These are phyloP conservation scores for Xylariaceae sp. DNA, from an alignment of 2,329 filamentous ascomycete genomes.

Conservation along the genomic window DNA sequence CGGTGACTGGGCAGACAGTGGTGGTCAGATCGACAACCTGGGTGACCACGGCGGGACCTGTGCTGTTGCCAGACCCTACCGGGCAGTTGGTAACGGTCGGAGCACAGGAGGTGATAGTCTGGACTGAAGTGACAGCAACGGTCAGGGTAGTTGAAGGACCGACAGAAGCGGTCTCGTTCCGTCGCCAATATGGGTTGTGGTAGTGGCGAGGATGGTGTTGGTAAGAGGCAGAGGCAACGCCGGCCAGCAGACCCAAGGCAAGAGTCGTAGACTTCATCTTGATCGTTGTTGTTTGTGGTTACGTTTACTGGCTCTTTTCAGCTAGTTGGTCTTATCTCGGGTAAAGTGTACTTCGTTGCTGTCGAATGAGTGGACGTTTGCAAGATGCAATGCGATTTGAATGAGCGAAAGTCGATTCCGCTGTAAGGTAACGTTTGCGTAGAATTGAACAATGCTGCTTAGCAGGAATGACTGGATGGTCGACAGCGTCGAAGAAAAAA, in stretches of 20 bases:
- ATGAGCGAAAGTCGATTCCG: slow-evolving; percentile 43
- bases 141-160: slow-evolving; percentile 35
- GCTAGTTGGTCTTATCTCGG: slow-evolving; percentile 29
- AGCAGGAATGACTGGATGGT: slow-evolving; percentile 34
- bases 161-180: slow-evolving; percentile 30
- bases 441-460: slow-evolving; percentile 34
- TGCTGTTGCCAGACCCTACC: slow-evolving; percentile 30
- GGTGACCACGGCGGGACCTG: slow-evolving; percentile 37
- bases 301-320: slow-evolving; percentile 7
- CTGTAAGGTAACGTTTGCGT: slow-evolving; percentile 26
- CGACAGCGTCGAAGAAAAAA: slow-evolving; percentile 37
- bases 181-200: slow-evolving; percentile 33
- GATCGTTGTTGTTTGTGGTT: slow-evolving; percentile 10
- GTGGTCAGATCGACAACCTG: slow-evolving; percentile 42
- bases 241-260: slow-evolving; percentile 38
- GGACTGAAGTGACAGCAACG: slow-evolving; percentile 35
- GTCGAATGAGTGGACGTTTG: slow-evolving; percentile 39
- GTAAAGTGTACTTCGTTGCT: slow-evolving; percentile 34
- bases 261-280: slow-evolving; percentile 41
- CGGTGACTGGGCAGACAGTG: slow-evolving; percentile 42
- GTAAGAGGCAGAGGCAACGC: slow-evolving; percentile 36
- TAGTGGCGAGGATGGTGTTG: slow-evolving; percentile 38
- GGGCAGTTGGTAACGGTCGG: slow-evolving; percentile 41
- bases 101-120: slow-evolving; percentile 39
- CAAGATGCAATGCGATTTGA: slow-evolving; percentile 32